Evolutionary conservation across 768 basidiomycete species (phyloP).

Genomic region (Gymnopilus dilepis): DNA sequence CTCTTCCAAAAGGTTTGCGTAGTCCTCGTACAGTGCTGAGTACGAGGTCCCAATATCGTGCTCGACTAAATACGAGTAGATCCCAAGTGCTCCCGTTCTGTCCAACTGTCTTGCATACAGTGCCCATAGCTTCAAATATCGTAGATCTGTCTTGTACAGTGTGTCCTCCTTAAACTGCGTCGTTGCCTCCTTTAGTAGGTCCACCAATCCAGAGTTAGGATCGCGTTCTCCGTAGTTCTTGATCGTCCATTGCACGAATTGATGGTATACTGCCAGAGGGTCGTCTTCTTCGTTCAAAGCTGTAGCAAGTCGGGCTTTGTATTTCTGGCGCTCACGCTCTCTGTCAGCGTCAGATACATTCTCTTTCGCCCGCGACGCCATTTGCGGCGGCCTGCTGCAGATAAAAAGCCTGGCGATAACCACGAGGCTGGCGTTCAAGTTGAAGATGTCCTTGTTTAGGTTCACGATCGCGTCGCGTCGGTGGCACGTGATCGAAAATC

Average conservation of each 20-base stretch:
- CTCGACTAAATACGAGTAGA: constrained; percentile 76
- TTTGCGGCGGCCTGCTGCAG: constrained; percentile 10
- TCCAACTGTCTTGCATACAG: constrained; percentile 85
- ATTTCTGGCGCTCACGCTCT: constrained; percentile 42
- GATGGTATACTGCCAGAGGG: constrained; percentile 82
- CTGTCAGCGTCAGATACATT: constrained; percentile 26
- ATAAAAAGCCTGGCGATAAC: constrained; percentile 16
- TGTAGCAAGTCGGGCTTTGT: constrained; percentile 47
- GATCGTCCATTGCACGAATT: constrained; percentile 90
- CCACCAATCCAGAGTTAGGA: constrained; percentile 72
- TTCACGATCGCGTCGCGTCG: constrained; percentile 27
- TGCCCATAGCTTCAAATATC: constrained; percentile 93
- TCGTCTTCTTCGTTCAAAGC: constrained; percentile 81
- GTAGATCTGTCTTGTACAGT: constrained; percentile 85
- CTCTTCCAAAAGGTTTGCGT: constrained; percentile 78
- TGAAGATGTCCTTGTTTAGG: constrained; percentile 25
- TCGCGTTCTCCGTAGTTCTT: constrained; percentile 78
- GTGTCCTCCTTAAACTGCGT: constrained; percentile 80
- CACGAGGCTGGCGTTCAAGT: constrained; percentile 22
- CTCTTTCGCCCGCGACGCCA: constrained; percentile 28
- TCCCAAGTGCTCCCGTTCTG: constrained; percentile 65
- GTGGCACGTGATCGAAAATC: constrained; percentile 24
- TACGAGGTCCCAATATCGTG: constrained; percentile 79
- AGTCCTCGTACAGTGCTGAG: constrained; percentile 89
- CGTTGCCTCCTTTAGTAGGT: constrained; percentile 85